Conservation (phyloP, 2,329 filamentous ascomycete genomes). For the Fusarium succisae region DNA sequence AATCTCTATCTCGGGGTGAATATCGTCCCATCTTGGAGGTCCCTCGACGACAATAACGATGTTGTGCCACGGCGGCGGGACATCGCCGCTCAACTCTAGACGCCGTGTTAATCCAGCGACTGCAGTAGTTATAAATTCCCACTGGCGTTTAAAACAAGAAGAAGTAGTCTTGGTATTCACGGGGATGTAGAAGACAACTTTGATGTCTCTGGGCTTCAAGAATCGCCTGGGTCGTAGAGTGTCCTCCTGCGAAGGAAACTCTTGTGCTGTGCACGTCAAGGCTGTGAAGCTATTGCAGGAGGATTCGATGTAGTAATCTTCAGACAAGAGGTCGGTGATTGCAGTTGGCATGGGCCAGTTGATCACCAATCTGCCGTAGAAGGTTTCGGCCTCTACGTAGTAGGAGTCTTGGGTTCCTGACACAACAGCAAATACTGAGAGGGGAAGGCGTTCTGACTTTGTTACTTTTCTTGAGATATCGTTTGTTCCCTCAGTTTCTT, state of each 20-base stretch:
- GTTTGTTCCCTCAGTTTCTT: rapidly evolving
- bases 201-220: not conserved
- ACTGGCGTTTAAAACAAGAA: not conserved
- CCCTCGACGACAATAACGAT: not conserved
- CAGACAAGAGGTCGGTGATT: not conserved
- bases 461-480: rapidly evolving
- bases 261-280: not conserved
- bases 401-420: not conserved
- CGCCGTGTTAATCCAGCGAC: not conserved
- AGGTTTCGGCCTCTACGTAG: not conserved
- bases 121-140: not conserved
- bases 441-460: rapidly evolving
- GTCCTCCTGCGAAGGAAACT: rapidly evolving
- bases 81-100: not conserved
- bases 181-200: not conserved
- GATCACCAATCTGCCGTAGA: not conserved
- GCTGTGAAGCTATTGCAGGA: not conserved
- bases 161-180: not conserved
- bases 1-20: too few species aligned
- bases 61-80: not conserved
- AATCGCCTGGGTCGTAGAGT: not conserved
- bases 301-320: not conserved
- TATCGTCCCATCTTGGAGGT: not conserved
- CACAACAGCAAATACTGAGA: not conserved
- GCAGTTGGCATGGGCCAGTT: not conserved